A percentile compares a stretch with the other conserved stretches of the same genome.
Evolutionary conservation across 2,329 filamentous ascomycete species (phyloP).

Genomic region (Pseudogymnoascus sp.): DNA sequence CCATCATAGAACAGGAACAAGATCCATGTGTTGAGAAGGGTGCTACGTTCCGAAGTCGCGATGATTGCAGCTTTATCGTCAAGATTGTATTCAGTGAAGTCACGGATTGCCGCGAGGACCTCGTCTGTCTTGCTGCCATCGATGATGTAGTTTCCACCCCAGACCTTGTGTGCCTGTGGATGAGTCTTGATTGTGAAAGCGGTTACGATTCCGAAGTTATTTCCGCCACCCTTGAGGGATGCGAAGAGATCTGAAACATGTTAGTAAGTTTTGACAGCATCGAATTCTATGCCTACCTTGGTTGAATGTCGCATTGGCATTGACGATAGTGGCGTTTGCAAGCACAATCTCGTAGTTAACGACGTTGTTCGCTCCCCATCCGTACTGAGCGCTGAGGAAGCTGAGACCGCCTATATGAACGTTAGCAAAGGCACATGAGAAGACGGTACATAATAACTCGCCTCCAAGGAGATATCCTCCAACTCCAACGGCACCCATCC

Average conservation of each 20-base stretch:
- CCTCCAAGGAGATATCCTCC: conserved; percentile 36
- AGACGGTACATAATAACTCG: neutral
- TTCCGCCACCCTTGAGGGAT: conserved; percentile 23
- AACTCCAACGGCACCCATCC: conserved; percentile 41
- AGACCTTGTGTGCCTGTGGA: conserved; percentile 27
- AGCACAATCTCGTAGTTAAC: conserved; percentile 37
- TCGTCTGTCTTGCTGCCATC: conserved; percentile 22
- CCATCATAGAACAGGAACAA: conserved; percentile 60
- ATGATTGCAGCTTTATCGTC: conserved; percentile 57
- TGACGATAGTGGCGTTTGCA: conserved; percentile 18
- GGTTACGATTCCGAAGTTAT: conserved; percentile 28
- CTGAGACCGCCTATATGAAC: conserved; percentile 10
- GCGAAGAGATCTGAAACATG: conserved; percentile 18
- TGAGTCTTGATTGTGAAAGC: conserved; percentile 24
- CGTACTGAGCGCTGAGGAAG: conserved; percentile 32
- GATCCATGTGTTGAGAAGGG: conserved; percentile 46
- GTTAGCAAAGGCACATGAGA: neutral
- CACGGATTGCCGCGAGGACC: conserved; percentile 41
- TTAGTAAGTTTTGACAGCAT: neutral
- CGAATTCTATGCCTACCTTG: neutral
- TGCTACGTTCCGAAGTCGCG: conserved; percentile 43
- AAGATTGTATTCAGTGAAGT: conserved; percentile 51
- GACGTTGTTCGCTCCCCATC: conserved; percentile 41
- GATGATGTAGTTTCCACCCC: conserved; percentile 31
- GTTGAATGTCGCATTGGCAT: conserved; percentile 18